A percentile compares a stretch with the other conserved stretches of the same genome.
phyloP scores from a whole-genome alignment of 371 early-diverging fungal species.

The Mortierella sp. region DNA sequence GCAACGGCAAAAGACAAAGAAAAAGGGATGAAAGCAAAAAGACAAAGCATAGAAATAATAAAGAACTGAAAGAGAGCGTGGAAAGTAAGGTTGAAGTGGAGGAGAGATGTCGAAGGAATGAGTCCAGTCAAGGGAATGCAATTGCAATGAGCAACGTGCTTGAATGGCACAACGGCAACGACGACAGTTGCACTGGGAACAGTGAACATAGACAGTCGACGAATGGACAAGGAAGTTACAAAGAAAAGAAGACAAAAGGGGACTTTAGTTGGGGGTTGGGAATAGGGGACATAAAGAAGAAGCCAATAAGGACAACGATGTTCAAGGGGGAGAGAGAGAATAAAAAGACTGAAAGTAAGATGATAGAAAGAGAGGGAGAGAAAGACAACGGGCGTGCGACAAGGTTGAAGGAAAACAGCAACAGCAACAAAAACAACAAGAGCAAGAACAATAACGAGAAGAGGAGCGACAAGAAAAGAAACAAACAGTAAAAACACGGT shows the following conservation, averaged over 20 bases:
- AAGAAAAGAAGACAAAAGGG: neutral
- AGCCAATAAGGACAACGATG: neutral
- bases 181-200: neutral
- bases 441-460: neutral
- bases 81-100: neutral
- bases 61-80: neutral
- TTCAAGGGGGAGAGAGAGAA: neutral
- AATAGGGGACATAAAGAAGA: neutral
- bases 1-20: neutral
- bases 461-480: neutral
- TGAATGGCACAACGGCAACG: neutral
- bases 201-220: neutral
- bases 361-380: neutral
- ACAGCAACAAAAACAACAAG: neutral
- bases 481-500: neutral
- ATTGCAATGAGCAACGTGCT: slow-evolving; percentile 2
- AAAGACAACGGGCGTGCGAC: neutral
- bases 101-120: neutral
- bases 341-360: neutral
- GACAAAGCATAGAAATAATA: neutral
- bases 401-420: neutral
- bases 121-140: neutral
- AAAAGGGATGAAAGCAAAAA: neutral
- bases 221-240: neutral
- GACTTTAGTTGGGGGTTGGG: no score